phyloP scores from a whole-genome alignment of 306 rosid genomes.

The Dalbergia cochinchinensis region DNA sequence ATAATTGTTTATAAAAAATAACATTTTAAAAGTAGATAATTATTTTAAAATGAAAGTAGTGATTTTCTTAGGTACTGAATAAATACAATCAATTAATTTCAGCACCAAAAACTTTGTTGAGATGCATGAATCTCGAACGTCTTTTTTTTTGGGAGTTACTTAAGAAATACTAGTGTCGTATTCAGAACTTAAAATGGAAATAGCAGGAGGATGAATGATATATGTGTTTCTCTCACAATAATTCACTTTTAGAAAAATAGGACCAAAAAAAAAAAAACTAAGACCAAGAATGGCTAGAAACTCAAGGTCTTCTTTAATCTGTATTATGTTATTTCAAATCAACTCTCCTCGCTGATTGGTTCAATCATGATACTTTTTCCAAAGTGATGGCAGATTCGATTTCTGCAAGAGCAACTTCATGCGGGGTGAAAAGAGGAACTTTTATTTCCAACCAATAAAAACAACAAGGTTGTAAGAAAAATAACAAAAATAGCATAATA shows the following conservation, averaged over 20 bases:
- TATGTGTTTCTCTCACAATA: not conserved
- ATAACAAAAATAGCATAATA: not conserved
- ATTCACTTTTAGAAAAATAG: not conserved
- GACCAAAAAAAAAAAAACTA: too few relatives aligned
- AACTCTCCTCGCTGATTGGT: not conserved
- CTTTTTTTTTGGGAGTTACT: too few relatives aligned
- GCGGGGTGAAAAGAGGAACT: not conserved
- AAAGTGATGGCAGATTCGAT: not conserved
- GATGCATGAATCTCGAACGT: too few relatives aligned
- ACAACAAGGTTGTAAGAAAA: conserved; percentile 29
- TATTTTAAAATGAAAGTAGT: too few relatives aligned
- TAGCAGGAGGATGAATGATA: not conserved
- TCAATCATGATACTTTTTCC: not conserved
- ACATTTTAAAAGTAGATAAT: too few relatives aligned
- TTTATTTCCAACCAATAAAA: conserved; percentile 27
- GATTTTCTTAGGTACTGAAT: too few relatives aligned
- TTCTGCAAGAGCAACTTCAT: not conserved
- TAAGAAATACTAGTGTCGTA: too few relatives aligned
- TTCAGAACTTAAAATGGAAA: too few relatives aligned
- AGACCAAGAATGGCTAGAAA: not conserved
- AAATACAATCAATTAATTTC: too few relatives aligned
- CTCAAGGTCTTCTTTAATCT: not conserved
- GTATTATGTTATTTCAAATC: too few relatives aligned
- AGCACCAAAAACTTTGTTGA: too few relatives aligned
- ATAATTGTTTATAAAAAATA: too few relatives aligned